phyloP scores from a whole-genome alignment of 108 stramenopile genomes.

The Stephanodiscus triporus region DNA sequence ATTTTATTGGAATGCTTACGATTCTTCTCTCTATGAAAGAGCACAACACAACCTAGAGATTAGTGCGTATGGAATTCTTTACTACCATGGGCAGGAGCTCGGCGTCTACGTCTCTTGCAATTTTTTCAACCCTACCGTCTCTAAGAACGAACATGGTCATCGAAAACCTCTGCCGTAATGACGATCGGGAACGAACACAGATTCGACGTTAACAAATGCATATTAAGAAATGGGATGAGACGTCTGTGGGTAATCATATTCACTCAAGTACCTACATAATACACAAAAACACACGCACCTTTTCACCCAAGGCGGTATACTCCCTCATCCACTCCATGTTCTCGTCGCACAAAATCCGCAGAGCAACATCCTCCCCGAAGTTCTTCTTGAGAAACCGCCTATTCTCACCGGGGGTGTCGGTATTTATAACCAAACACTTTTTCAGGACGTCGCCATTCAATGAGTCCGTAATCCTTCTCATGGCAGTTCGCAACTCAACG shows the following conservation, averaged over 20 bases:
- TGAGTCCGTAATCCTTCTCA: constrained; percentile 34
- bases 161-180: constrained; percentile 53
- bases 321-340: constrained; percentile 73
- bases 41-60: constrained; percentile 14
- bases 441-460: constrained; percentile 55
- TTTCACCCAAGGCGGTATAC: constrained; percentile 78
- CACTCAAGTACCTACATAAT: not conserved
- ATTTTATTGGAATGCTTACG: not conserved
- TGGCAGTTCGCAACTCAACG: constrained; percentile 59
- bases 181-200: not conserved
- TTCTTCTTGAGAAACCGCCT: constrained; percentile 75
- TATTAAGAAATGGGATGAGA: not conserved
- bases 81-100: constrained; percentile 54
- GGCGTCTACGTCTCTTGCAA: constrained; percentile 73
- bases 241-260: not conserved
- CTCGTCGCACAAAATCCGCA: constrained; percentile 63
- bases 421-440: constrained; percentile 68
- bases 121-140: constrained; percentile 63
- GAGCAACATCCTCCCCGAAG: constrained; percentile 14
- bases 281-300: constrained; percentile 31
- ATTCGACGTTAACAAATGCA: not conserved
- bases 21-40: not conserved
- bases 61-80: constrained; percentile 42
- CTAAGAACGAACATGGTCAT: constrained; percentile 75
- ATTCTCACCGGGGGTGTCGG: constrained; percentile 83